Base-by-base conservation (phyloP, 106 monocot genomes). In the Chionographis japonica region DNA sequence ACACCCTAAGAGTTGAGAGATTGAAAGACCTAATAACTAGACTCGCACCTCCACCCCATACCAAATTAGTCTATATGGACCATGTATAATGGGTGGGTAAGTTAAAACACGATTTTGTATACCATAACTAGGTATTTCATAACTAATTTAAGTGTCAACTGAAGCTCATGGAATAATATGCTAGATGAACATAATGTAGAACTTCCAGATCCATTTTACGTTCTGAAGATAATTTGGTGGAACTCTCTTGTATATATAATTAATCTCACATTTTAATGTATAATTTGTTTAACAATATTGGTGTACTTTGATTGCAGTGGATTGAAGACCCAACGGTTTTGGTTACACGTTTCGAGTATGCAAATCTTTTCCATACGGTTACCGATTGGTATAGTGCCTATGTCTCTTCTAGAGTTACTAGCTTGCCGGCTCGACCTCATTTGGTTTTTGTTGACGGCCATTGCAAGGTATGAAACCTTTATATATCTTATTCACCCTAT, bases 381-480 rank as follows among this genome's bases (percentile, higher is more conserved):
- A 98, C 98, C 5, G 98, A 98, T 77, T 98, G 98, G 98, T 93
- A 93, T 54, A 93, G 87, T 76, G 98, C 98, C 54, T 98, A 98
- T 81, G 90, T 74, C 60, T 81, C 85, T 77, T 87, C 98, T 18
- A 82, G 90, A 69, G 83, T 98, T 75, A 77, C 93, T 18, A 68
- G 72, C 52, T 75, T 90, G 75, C 63, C 85, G 54, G 20, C 15
- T 37, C 75, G 93, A 6, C 98, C 98, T 52, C 77, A 90, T 70
- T 27, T 98, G 65, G 62, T 98, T 58, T 98, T 98, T 75, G 72
- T 98, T 12, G 98, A 98, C 79, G 98, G 98, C 12, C 98, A 98
- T 79, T 98, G 93, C 85, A 80, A 90, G 92, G 98, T 98, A 84
- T 72, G 43, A 42, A 36, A 12, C 17, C 40, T 12, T n/a, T 14